A percentile compares a stretch with the other conserved stretches of the same genome.
phyloP scores from a whole-genome alignment of 306 rosid species.

The Lathyrus sativus region DNA sequence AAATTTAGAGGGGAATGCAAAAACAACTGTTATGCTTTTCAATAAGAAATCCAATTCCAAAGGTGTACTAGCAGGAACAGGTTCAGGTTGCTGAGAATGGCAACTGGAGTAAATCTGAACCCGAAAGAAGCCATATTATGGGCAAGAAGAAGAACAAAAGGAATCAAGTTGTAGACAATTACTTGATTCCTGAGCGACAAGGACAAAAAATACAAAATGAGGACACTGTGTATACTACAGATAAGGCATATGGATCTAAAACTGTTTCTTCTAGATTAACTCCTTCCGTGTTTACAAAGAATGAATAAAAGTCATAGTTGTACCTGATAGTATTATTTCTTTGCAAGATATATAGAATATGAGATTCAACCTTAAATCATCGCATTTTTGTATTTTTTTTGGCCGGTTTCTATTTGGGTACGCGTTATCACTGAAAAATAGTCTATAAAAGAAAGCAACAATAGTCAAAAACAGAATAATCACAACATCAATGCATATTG shows the following conservation, averaged over 20 bases:
- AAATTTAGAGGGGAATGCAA: conserved; percentile 49
- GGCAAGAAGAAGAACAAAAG: conserved; percentile 66
- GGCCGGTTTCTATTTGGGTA: too few relatives aligned
- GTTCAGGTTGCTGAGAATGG: conserved; percentile 49
- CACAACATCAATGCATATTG: too few relatives aligned
- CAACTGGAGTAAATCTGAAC: conserved; percentile 44
- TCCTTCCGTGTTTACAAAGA: conserved; percentile 44
- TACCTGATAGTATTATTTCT: too few relatives aligned
- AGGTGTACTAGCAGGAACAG: conserved; percentile 41
- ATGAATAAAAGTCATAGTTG: too few relatives aligned
- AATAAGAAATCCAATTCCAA: conserved; percentile 49
- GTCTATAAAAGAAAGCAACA: too few relatives aligned
- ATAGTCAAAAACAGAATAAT: too few relatives aligned
- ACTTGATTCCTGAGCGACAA: conserved; percentile 48
- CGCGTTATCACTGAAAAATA: too few relatives aligned
- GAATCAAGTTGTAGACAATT: conserved; percentile 46
- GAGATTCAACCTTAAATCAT: too few relatives aligned
- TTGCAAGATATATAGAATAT: too few relatives aligned
- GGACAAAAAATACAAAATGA: conserved; percentile 44
- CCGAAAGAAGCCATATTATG: conserved; percentile 47
- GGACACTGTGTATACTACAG: conserved; percentile 41
- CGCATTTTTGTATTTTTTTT: too few relatives aligned
- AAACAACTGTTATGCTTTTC: conserved; percentile 36
- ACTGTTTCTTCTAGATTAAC: conserved; percentile 39
- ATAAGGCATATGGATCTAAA: conserved; percentile 40